These are phyloP conservation scores for Acacia confusa DNA, from an alignment of 306 rosid species.

Conservation along the genomic window DNA sequence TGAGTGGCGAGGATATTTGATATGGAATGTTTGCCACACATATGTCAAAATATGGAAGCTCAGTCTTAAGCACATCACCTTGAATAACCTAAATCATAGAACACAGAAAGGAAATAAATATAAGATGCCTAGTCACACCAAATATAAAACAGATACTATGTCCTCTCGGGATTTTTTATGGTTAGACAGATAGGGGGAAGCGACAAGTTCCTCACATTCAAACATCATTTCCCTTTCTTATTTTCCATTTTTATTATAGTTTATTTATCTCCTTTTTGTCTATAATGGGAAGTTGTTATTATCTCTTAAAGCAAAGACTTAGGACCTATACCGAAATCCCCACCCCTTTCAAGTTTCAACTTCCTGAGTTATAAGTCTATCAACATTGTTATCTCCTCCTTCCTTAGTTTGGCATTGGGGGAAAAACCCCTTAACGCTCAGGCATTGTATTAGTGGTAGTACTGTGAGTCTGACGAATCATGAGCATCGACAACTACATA, in stretches of 20 bases:
- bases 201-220: neutral
- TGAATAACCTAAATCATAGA: constrained; percentile 59
- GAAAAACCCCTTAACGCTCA: neutral
- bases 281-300: neutral
- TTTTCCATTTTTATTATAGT: too few relatives aligned
- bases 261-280: too few relatives aligned
- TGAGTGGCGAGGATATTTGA: constrained; percentile 94
- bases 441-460: neutral
- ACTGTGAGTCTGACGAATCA: neutral
- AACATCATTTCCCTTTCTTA: neutral
- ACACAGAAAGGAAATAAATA: neutral
- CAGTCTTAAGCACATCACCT: constrained; percentile 85
- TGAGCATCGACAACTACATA: neutral
- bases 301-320: neutral
- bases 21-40: constrained; percentile 95
- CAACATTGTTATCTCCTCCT: neutral
- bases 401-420: neutral
- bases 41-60: constrained; percentile 91
- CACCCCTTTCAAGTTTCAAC: neutral
- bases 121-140: neutral
- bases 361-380: neutral
- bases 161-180: neutral
- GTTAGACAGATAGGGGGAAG: neutral
- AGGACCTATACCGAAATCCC: neutral
- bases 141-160: constrained; percentile 2